These are phyloP conservation scores for Mycena amicta DNA, from an alignment of 768 basidiomycete species.

Conservation along the genomic window DNA sequence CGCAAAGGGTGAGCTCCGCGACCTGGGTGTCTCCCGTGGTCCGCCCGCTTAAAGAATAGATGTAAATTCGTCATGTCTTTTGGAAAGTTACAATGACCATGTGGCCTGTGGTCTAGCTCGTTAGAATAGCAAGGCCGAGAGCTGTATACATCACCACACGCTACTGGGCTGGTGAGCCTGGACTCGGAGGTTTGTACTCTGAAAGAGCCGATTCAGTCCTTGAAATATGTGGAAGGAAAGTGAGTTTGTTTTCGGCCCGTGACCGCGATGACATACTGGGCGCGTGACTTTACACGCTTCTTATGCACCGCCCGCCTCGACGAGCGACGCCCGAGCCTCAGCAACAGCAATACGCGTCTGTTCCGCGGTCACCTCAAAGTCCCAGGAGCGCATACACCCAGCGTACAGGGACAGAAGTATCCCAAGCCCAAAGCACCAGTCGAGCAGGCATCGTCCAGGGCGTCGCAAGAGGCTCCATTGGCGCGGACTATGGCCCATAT, in stretches of 20 bases:
- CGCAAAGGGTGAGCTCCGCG: conserved; percentile 56
- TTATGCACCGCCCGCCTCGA: too few species aligned
- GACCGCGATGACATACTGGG: too few species aligned
- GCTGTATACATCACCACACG: too few species aligned
- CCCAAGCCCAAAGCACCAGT: conserved; percentile 33
- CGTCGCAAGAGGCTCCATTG: conserved; percentile 80
- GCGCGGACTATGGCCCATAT: conserved; percentile 83
- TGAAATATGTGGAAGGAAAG: too few species aligned
- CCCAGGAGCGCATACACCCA: conserved; percentile 30
- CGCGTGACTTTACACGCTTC: too few species aligned
- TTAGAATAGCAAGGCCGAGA: too few species aligned
- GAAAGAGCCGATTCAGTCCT: too few species aligned
- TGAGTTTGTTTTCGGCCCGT: too few species aligned
- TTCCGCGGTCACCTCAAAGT: conserved; percentile 13
- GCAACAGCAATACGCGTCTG: conserved; percentile 20
- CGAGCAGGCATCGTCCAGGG: conserved; percentile 69
- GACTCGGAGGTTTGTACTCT: too few species aligned
- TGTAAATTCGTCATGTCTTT: background rate
- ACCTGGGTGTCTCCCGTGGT: conserved; percentile 53
- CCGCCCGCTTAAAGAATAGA: conserved; percentile 26
- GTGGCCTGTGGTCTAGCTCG: too few species aligned
- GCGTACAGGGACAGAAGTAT: conserved; percentile 27
- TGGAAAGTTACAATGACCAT: too few species aligned
- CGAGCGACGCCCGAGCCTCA: conserved; percentile 17
- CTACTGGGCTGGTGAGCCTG: too few species aligned